Evolutionary conservation across 2,329 filamentous ascomycete species (phyloP).

Genomic region (Dactylellina drechsleri): DNA sequence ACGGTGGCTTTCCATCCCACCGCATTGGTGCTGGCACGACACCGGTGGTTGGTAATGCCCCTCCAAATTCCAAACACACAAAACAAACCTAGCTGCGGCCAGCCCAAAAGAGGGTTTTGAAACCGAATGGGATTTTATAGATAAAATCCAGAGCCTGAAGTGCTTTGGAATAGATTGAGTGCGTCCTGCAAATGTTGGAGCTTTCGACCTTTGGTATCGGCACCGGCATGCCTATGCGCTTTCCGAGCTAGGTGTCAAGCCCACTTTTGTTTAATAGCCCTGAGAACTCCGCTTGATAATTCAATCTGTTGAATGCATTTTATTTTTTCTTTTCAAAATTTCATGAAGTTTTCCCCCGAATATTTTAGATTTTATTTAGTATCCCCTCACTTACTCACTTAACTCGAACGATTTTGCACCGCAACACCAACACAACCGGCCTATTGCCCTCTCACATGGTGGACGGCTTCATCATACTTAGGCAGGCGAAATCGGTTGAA

Average conservation of each 20-base stretch:
- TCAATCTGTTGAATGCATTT: background rate
- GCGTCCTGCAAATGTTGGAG: conserved; percentile 28
- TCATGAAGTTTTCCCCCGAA: background rate
- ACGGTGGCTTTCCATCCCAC: conserved; percentile 13
- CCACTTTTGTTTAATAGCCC: conserved; percentile 26
- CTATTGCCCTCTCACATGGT: no score
- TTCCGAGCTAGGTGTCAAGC: conserved; percentile 15
- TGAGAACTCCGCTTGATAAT: conserved; percentile 4
- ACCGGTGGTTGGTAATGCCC: conserved; percentile 15
- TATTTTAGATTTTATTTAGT: background rate
- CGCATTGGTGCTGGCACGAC: background rate
- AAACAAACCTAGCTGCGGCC: conserved; percentile 46
- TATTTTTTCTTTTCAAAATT: background rate
- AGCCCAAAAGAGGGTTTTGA: conserved; percentile 52
- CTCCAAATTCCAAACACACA: conserved; percentile 31
- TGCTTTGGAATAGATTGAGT: conserved; percentile 7
- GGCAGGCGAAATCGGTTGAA: no score
- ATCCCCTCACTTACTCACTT: conserved; percentile 1
- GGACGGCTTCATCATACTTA: no score
- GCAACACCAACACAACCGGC: no score
- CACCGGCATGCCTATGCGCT: conserved; percentile 33
- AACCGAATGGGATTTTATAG: conserved; percentile 50
- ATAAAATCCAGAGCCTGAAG: conserved; percentile 42
- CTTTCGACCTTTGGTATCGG: conserved; percentile 21
- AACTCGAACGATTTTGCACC: no score